These are phyloP conservation scores for Aspergillus pseudoviridinutans DNA, from an alignment of 2,329 filamentous ascomycete species.

Conservation along the genomic window DNA sequence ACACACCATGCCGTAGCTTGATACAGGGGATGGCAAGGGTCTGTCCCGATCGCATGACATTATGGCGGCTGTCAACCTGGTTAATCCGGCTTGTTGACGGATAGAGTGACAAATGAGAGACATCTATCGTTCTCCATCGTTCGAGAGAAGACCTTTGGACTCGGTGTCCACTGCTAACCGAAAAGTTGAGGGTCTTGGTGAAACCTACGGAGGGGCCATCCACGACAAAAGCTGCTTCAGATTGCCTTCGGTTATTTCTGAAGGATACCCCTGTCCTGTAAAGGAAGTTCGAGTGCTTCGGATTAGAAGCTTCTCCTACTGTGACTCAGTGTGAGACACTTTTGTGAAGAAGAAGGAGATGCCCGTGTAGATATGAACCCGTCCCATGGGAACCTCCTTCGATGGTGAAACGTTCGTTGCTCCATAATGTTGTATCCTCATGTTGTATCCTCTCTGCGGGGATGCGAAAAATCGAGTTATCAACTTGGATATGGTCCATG, in stretches of 20 bases:
- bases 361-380: not conserved
- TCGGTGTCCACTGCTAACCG: not conserved
- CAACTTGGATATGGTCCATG: not conserved
- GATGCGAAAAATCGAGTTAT: not conserved
- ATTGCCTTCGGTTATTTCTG: too few relatives aligned
- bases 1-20: not conserved
- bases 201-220: not conserved
- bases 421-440: not conserved
- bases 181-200: not conserved
- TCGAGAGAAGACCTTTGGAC: not conserved
- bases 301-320: not conserved
- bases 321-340: not conserved
- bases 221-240: not conserved
- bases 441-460: not conserved
- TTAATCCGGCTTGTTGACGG: too few relatives aligned
- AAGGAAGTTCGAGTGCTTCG: not conserved
- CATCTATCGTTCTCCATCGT: not conserved
- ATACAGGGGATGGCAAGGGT: not conserved
- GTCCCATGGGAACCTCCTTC: not conserved
- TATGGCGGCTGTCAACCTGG: not conserved
- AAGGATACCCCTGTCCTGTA: not conserved
- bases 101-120: not conserved
- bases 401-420: not conserved
- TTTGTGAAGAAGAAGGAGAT: not conserved
- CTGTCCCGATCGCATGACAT: not conserved